phyloP scores from a whole-genome alignment of 306 rosid genomes.

The Boehmeria nivea region DNA sequence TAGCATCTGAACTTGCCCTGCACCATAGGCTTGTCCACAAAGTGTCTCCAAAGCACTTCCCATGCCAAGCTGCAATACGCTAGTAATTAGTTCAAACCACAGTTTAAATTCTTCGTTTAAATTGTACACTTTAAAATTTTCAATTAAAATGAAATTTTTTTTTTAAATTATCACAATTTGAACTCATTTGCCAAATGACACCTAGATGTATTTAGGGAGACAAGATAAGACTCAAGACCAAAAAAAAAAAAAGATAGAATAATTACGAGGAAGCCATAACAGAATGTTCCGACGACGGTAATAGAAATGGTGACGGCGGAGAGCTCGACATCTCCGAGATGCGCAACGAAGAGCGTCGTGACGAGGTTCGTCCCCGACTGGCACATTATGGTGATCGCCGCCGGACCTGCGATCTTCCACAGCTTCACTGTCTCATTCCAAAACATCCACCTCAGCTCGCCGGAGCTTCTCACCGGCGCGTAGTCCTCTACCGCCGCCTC shows the following conservation, averaged over 20 bases:
- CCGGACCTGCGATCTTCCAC: slow-evolving; percentile 25
- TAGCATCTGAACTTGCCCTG: slow-evolving; percentile 42
- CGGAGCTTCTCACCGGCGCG: slow-evolving; percentile 14
- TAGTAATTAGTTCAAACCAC: too few relatives aligned
- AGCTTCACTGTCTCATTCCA: slow-evolving; percentile 31
- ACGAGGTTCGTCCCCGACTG: slow-evolving; percentile 45
- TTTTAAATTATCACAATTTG: too few relatives aligned
- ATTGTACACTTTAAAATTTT: too few relatives aligned
- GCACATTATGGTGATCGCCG: slow-evolving; percentile 21
- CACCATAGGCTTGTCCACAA: slow-evolving; percentile 76
- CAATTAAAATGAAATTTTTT: too few relatives aligned
- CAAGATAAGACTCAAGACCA: too few relatives aligned
- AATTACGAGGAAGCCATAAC: slow-evolving; percentile 54
- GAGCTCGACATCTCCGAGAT: slow-evolving; percentile 57
- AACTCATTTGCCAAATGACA: too few relatives aligned
- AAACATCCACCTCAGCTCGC: slow-evolving; percentile 12
- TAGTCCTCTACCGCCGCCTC: slow-evolving; percentile 11
- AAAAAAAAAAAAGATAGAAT: not conserved
- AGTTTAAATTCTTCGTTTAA: too few relatives aligned
- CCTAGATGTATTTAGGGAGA: too few relatives aligned
- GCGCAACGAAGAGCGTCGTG: slow-evolving; percentile 59
- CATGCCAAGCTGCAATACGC: slow-evolving; percentile 59
- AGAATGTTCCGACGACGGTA: slow-evolving; percentile 53
- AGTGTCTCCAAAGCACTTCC: slow-evolving; percentile 69
- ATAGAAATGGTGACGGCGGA: slow-evolving; percentile 61